Percentiles rank a stretch among this genome's conserved stretches.
Evolutionary conservation across 2,329 filamentous ascomycete genomes (phyloP).

Genomic region (Thielaviopsis euricoi): DNA sequence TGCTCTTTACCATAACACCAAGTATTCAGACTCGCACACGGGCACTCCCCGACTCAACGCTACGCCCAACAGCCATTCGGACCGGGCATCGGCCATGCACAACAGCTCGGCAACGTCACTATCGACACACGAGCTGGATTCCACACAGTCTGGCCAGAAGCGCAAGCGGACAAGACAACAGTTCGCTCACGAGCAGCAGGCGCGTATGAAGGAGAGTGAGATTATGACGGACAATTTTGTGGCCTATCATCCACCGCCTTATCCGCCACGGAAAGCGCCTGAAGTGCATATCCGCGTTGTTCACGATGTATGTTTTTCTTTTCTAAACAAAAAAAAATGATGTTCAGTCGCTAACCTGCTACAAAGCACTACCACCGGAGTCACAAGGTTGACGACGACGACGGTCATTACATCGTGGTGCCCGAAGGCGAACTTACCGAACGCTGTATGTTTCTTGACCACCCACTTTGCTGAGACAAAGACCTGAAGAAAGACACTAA

Average conservation of each 20-base stretch:
- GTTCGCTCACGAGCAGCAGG: slow-evolving; percentile 50
- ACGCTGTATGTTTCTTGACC: slow-evolving; percentile 44
- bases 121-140: slow-evolving; percentile 50
- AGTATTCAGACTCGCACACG: slow-evolving; percentile 50
- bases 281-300: slow-evolving; percentile 52
- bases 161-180: slow-evolving; percentile 66
- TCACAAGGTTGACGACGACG: slow-evolving; percentile 82
- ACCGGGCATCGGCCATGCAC: slow-evolving; percentile 62
- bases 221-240: slow-evolving; percentile 53
- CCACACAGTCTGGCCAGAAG: slow-evolving; percentile 58
- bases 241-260: slow-evolving; percentile 72
- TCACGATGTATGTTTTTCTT: slow-evolving; percentile 37
- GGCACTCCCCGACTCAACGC: slow-evolving; percentile 54
- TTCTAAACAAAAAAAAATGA: no score
- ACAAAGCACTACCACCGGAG: slow-evolving; percentile 30
- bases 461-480: no score
- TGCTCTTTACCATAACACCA: slow-evolving; percentile 55
- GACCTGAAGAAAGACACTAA: not conserved
- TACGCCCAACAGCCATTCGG: slow-evolving; percentile 54
- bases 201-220: slow-evolving; percentile 61
- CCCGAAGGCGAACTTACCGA: slow-evolving; percentile 75
- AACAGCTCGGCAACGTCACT: slow-evolving; percentile 80
- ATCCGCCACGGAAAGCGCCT: slow-evolving; percentile 78
- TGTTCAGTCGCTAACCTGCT: not conserved
- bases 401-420: slow-evolving; percentile 90